Evolutionary conservation across 2,329 filamentous ascomycete species (phyloP).

Genomic region (Penicillium sp.): DNA sequence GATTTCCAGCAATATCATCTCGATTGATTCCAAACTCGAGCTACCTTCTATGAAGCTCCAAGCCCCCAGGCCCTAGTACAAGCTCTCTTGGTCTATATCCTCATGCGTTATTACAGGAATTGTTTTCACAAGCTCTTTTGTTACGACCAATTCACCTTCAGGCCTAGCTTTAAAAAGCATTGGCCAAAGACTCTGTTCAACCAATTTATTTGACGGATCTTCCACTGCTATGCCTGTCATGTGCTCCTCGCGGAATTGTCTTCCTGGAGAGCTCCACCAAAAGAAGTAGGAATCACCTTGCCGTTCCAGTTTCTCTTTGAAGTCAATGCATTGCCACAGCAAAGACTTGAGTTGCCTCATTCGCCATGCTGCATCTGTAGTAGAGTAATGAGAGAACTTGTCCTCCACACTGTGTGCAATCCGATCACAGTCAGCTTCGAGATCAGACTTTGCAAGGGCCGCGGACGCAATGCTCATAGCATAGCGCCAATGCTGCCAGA

Average conservation of each 20-base stretch:
- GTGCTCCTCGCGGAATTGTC: background rate
- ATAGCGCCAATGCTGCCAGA: constrained; percentile 18
- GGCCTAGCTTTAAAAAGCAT: constrained; percentile 5
- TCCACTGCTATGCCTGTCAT: constrained; percentile 6
- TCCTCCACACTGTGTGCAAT: constrained; percentile 1
- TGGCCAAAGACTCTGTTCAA: constrained; percentile 14
- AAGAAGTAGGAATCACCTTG: constrained; percentile 16
- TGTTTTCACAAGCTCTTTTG: constrained; percentile 10
- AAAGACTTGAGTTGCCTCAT: constrained; percentile 6
- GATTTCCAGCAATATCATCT: background rate
- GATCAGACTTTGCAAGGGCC: background rate
- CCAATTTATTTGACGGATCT: background rate
- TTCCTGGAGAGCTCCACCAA: constrained; percentile 3
- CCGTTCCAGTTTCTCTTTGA: constrained; percentile 20
- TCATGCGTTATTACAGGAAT: too few relatives aligned
- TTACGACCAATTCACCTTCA: constrained; percentile 2
- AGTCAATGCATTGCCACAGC: constrained; percentile 9
- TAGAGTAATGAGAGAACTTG: background rate
- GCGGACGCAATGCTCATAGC: constrained; percentile 15
- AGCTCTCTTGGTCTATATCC: background rate
- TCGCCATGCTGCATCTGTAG: background rate
- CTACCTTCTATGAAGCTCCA: background rate
- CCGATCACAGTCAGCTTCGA: background rate
- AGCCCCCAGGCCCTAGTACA: too few relatives aligned
- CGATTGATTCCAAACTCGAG: background rate